These are phyloP conservation scores for Medicago arabica DNA, from an alignment of 306 rosid species.

Conservation along the genomic window DNA sequence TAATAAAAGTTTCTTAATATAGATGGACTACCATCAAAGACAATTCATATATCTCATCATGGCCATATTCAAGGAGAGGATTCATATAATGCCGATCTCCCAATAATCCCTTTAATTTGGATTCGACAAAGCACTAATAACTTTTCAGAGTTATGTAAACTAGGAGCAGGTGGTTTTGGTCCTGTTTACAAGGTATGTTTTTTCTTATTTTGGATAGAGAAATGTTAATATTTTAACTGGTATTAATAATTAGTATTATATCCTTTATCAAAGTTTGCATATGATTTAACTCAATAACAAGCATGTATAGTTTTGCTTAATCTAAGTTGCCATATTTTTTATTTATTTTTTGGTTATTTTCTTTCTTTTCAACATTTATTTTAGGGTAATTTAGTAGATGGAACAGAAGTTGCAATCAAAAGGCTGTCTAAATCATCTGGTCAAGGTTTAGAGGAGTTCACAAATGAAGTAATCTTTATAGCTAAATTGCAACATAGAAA, in stretches of 20 bases:
- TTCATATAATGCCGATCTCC: conserved; percentile 14
- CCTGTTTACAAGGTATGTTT: conserved; percentile 49
- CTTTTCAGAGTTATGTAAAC: conserved; percentile 55
- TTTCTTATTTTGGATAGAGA: no score
- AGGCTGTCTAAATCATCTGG: conserved; percentile 63
- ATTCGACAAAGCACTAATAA: conserved; percentile 43
- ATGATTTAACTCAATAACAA: not conserved
- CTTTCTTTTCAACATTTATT: conserved; percentile 5
- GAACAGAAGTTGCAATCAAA: conserved; percentile 64
- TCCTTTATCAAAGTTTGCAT: no score
- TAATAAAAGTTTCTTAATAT: conserved; percentile 8
- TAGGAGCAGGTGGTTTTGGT: conserved; percentile 72
- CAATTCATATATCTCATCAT: not conserved
- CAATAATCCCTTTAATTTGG: conserved; percentile 38
- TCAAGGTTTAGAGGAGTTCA: conserved; percentile 68
- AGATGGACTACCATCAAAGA: conserved; percentile 7
- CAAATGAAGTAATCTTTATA: conserved; percentile 64
- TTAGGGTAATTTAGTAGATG: conserved; percentile 64
- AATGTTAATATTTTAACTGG: no score
- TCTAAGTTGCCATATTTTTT: not conserved
- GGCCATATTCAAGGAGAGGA: not conserved
- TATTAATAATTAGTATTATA: no score
- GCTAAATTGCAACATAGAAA: conserved; percentile 70
- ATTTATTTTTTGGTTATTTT: not conserved
- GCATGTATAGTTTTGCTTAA: not conserved